phyloP scores from a whole-genome alignment of 225 moss, liverwort and hornwort species.

The Sphagnum contortum region DNA sequence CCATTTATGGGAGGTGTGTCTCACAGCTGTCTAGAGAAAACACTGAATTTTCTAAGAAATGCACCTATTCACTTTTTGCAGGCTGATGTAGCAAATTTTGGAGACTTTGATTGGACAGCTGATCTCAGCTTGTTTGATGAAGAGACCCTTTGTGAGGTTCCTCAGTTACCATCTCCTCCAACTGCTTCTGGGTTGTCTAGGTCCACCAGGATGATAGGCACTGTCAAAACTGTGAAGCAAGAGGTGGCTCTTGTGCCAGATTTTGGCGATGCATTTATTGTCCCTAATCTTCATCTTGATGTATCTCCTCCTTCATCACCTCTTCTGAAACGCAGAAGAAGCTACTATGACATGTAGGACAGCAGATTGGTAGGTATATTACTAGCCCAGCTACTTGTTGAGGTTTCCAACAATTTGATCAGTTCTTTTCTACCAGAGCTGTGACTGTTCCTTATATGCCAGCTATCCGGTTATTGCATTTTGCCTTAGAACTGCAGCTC shows the following conservation, averaged over 20 bases:
- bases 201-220: constrained; percentile 14
- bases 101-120: constrained; percentile 85
- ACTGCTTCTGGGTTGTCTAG: constrained; percentile 19
- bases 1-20: background rate
- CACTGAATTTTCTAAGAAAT: too few relatives aligned
- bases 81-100: constrained; percentile 71
- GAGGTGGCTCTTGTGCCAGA: constrained; percentile 44
- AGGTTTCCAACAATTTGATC: too few relatives aligned
- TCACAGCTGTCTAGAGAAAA: too few relatives aligned
- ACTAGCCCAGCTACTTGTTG: too few relatives aligned
- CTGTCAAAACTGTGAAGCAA: constrained; percentile 68
- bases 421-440: too few relatives aligned
- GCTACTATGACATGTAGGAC: constrained; percentile 2
- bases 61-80: constrained; percentile 9
- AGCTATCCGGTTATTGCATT: too few relatives aligned
- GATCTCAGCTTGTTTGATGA: constrained; percentile 87
- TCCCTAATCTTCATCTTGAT: constrained; percentile 70
- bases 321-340: constrained; percentile 60
- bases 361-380: background rate
- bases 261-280: constrained; percentile 73
- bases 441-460: too few relatives aligned
- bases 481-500: too few relatives aligned
- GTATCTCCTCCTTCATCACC: constrained; percentile 44
- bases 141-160: constrained; percentile 78
- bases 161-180: constrained; percentile 50